These are phyloP conservation scores for Solanum aculeatissimum DNA, from an alignment of 305 asterid genomes.

Conservation along the genomic window DNA sequence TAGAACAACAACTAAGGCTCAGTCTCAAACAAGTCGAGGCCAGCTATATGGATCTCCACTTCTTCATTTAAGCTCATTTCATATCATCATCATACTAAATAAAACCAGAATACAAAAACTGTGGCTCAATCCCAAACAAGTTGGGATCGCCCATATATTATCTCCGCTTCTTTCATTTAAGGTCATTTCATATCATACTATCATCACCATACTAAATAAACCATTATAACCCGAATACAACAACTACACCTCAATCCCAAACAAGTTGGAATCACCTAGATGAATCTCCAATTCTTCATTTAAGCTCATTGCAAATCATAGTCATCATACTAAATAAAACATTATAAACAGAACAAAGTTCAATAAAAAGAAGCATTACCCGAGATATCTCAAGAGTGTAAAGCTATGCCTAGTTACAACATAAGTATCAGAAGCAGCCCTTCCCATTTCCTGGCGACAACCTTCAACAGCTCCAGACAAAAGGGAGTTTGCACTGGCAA, in stretches of 20 bases:
- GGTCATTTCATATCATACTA: not conserved
- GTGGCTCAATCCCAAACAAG: not conserved
- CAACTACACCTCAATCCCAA: not conserved
- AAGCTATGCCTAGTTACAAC: conserved; percentile 44
- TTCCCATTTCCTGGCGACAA: conserved; percentile 28
- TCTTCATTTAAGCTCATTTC: not conserved
- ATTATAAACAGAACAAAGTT: not conserved
- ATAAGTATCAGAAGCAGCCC: conserved; percentile 47
- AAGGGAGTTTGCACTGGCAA: conserved; percentile 43
- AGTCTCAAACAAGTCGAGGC: not conserved
- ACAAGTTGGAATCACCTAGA: not conserved
- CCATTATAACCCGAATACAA: not conserved
- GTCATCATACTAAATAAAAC: not conserved
- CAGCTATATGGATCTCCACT: not conserved
- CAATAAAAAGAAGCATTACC: conserved; percentile 29
- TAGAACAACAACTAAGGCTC: not conserved
- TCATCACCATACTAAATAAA: not conserved
- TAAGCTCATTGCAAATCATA: not conserved
- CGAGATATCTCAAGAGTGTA: conserved; percentile 50
- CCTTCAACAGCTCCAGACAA: conserved; percentile 17
- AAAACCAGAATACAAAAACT: not conserved
- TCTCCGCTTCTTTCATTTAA: not conserved
- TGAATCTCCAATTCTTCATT: not conserved
- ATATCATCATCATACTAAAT: not conserved
- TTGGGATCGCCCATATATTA: not conserved